A percentile compares a stretch with the other conserved stretches of the same genome.
These are phyloP conservation scores for Epicoccum sorghinum DNA, from an alignment of 2,329 filamentous ascomycete species.

Conservation along the genomic window DNA sequence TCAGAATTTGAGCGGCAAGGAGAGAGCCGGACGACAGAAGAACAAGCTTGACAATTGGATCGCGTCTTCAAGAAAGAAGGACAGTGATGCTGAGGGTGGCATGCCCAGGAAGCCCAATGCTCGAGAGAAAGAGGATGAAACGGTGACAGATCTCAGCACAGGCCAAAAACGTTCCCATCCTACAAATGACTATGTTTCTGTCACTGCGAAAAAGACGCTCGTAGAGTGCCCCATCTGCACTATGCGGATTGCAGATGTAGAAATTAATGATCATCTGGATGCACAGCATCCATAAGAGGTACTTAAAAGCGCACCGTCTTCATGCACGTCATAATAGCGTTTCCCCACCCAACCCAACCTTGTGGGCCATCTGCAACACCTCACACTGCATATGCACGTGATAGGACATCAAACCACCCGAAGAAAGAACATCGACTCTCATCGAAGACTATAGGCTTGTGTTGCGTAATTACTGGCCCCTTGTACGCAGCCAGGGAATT, in stretches of 20 bases:
- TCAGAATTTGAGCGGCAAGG: conserved; percentile 46
- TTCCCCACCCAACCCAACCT: background rate
- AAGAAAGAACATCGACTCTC: too few relatives aligned
- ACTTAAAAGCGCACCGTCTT: background rate
- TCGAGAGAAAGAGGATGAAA: conserved; percentile 18
- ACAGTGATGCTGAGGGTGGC: conserved; percentile 18
- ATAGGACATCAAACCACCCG: background rate
- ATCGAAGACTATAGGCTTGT: too few relatives aligned
- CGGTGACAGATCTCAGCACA: conserved; percentile 6
- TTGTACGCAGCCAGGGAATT: too few relatives aligned
- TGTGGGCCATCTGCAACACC: background rate
- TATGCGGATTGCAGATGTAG: conserved; percentile 30
- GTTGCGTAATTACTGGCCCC: too few relatives aligned
- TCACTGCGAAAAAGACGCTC: conserved; percentile 27
- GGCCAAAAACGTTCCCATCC: conserved; percentile 30
- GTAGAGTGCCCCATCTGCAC: conserved; percentile 51
- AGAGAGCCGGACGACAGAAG: conserved; percentile 52
- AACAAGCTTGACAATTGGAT: conserved; percentile 54
- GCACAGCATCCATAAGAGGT: conserved; percentile 22
- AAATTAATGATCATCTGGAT: conserved; percentile 52
- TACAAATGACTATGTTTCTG: conserved; percentile 12
- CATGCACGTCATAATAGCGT: conserved; percentile 21
- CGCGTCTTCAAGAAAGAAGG: conserved; percentile 24
- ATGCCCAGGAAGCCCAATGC: conserved; percentile 13
- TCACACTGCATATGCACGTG: background rate